Conservation (phyloP, 257 asterid genomes). For the Perilla frutescens region DNA sequence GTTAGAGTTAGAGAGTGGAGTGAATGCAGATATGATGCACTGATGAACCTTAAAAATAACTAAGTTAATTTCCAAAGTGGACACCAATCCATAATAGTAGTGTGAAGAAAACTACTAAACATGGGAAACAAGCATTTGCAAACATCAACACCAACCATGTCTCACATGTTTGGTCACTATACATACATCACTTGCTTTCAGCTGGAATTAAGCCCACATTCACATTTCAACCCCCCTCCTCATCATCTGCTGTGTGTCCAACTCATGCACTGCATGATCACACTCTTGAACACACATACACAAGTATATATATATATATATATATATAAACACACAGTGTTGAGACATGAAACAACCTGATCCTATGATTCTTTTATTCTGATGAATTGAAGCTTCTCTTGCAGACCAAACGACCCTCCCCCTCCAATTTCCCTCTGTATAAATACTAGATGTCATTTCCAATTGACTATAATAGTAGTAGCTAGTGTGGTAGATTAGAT, state of each 20-base stretch:
- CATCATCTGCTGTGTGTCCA: background rate
- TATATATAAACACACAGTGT: background rate
- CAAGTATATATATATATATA: background rate
- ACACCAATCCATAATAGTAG: background rate
- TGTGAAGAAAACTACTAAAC: slow-evolving; percentile 25
- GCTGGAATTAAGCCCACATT: slow-evolving; percentile 6
- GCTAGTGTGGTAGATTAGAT: slow-evolving; percentile 29
- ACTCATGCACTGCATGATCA: background rate
- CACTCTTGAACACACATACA: background rate
- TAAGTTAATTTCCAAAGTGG: background rate
- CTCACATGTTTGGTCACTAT: slow-evolving; percentile 38
- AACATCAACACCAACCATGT: slow-evolving; percentile 42
- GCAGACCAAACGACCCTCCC: slow-evolving; percentile 33
- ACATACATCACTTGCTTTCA: background rate
- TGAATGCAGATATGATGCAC: too few relatives aligned
- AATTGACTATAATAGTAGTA: slow-evolving; percentile 44
- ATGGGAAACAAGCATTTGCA: slow-evolving; percentile 20
- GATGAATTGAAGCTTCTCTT: slow-evolving; percentile 34
- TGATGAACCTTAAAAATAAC: too few relatives aligned
- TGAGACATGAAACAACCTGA: slow-evolving; percentile 7
- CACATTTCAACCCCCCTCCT: background rate
- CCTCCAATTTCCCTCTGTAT: slow-evolving; percentile 16
- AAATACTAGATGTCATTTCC: slow-evolving; percentile 35
- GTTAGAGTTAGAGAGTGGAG: too few relatives aligned
- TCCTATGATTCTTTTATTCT: slow-evolving; percentile 1